A percentile compares a stretch with the other conserved stretches of the same genome.
Evolutionary conservation across 768 basidiomycete species (phyloP).

Genomic region (Gymnopilus dilepis): DNA sequence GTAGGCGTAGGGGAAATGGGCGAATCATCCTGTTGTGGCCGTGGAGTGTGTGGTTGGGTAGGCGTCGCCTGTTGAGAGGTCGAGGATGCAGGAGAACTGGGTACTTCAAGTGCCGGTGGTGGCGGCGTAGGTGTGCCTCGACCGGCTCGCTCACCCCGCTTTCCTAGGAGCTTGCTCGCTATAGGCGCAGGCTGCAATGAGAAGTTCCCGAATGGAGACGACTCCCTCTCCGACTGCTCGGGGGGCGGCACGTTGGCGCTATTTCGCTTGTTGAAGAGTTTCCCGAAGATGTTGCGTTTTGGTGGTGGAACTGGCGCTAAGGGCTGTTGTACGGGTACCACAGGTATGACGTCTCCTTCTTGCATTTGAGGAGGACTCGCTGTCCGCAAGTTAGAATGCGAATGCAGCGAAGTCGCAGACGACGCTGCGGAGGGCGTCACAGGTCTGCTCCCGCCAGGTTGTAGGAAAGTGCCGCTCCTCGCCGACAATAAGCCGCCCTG

Average conservation of each 20-base stretch:
- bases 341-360: conserved; percentile 4
- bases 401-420: conserved; percentile 34
- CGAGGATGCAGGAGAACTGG: conserved; percentile 20
- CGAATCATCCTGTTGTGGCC: conserved; percentile 14
- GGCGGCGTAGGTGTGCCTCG: conserved; percentile 9
- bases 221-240: neutral
- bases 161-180: conserved; percentile 17
- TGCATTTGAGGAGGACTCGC: neutral
- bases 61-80: conserved; percentile 27
- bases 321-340: conserved; percentile 17
- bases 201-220: conserved; percentile 22
- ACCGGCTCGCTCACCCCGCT: conserved; percentile 6
- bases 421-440: conserved; percentile 32
- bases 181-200: conserved; percentile 25
- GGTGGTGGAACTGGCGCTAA: conserved; percentile 34
- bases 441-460: conserved; percentile 24
- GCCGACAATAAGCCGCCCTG: conserved; percentile 20
- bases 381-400: conserved; percentile 17
- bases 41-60: conserved; percentile 19
- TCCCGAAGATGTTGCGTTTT: conserved; percentile 71
- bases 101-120: conserved; percentile 15
- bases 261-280: conserved; percentile 67
- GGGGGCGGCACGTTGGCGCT: conserved; percentile 4
- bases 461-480: conserved; percentile 23
- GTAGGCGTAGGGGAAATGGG: conserved; percentile 25